Evolutionary conservation across 345 rosid genomes (phyloP).

Genomic region (Passiflora organensis): DNA sequence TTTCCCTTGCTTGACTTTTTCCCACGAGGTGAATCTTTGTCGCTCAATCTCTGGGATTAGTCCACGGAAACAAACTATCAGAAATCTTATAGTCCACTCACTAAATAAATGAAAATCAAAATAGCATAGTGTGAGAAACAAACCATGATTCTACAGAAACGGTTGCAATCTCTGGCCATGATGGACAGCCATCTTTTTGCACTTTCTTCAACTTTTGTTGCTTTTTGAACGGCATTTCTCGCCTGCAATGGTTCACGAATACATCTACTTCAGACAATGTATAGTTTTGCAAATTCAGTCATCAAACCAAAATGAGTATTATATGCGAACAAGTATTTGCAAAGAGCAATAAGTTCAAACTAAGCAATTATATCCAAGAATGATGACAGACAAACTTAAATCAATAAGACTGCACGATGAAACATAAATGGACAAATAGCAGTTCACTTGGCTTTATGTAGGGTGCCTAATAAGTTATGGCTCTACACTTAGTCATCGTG

Average conservation of each 20-base stretch:
- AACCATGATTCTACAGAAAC: constrained; percentile 90
- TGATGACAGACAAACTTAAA: too few relatives aligned
- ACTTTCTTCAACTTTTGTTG: constrained; percentile 57
- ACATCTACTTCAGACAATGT: constrained; percentile 14
- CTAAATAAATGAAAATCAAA: not conserved
- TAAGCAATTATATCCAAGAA: too few relatives aligned
- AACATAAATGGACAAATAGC: too few relatives aligned
- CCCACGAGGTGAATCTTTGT: constrained; percentile 24
- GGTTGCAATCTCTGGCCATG: constrained; percentile 64
- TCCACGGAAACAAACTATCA: constrained; percentile 13
- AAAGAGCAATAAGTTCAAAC: too few relatives aligned
- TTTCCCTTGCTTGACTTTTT: constrained; percentile 35
- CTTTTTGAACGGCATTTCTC: constrained; percentile 41
- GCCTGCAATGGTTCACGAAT: too few relatives aligned
- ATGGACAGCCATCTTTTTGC: constrained; percentile 57
- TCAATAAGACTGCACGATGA: too few relatives aligned
- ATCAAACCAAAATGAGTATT: not conserved
- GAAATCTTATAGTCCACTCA: not conserved
- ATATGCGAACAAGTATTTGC: too few relatives aligned
- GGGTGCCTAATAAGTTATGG: too few relatives aligned
- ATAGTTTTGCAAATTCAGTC: not conserved
- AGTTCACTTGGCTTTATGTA: too few relatives aligned
- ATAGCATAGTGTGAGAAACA: constrained; percentile 18
- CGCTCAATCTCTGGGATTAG: constrained; percentile 44
- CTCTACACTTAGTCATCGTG: too few relatives aligned